Evolutionary conservation across 371 early-diverging fungal genomes (phyloP).

Genomic region (Syncephalastrum sp.): DNA sequence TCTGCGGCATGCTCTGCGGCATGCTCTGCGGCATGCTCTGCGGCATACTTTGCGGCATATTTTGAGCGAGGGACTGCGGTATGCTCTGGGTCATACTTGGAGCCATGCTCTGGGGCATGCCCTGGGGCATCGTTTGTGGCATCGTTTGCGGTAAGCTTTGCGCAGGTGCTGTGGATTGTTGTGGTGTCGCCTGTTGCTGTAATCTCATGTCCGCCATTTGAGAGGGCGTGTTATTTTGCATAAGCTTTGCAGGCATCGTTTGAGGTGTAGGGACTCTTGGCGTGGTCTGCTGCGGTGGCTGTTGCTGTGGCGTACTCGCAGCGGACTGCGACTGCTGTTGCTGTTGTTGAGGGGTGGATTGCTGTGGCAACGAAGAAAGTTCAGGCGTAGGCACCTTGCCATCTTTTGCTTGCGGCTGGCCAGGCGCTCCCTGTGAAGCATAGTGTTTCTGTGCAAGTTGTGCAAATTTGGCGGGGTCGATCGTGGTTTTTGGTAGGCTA

Average conservation of each 20-base stretch:
- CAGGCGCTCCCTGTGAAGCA: conserved; percentile 6
- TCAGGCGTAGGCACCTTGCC: conserved; percentile 14
- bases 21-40: too few relatives aligned
- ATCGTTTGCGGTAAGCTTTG: too few relatives aligned
- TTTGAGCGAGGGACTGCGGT: too few relatives aligned
- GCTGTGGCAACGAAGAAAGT: conserved; percentile 15
- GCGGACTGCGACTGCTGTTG: conserved; percentile 16
- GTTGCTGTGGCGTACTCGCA: conserved; percentile 21
- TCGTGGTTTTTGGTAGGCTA: conserved; percentile 34
- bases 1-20: too few relatives aligned
- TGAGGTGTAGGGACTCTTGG: background rate
- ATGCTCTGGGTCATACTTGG: too few relatives aligned
- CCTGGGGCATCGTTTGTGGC: too few relatives aligned
- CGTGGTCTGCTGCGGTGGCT: conserved; percentile 5
- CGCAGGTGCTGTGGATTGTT: background rate
- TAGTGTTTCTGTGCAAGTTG: conserved; percentile 22
- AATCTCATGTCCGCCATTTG: background rate
- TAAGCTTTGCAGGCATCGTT: background rate
- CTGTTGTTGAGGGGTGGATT: conserved; percentile 20
- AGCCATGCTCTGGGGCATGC: too few relatives aligned
- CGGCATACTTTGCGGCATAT: too few relatives aligned
- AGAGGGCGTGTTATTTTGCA: too few relatives aligned
- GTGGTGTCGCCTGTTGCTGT: conserved; percentile 11
- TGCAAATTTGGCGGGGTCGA: conserved; percentile 39
- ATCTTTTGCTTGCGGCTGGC: conserved; percentile 16